Evolutionary conservation across 805 yeast genomes (phyloP).

Genomic region (Lipomyces chichibuensis): DNA sequence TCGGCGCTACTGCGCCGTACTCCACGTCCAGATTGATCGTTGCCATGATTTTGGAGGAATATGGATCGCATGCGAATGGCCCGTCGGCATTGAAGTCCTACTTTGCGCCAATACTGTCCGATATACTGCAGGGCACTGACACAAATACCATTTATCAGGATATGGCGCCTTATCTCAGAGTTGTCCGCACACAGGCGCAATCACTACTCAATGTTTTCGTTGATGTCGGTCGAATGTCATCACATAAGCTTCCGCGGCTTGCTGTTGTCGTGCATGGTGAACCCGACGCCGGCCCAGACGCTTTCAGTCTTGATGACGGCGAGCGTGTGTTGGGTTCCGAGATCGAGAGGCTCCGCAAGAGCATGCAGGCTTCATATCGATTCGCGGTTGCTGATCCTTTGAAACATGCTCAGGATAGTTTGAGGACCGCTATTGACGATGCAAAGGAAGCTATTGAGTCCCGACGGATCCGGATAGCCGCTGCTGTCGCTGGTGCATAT

Average conservation of each 20-base stretch:
- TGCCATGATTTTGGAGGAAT: conserved; percentile 73
- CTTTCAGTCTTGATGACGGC: conserved; percentile 80
- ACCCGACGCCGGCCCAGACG: conserved; percentile 89
- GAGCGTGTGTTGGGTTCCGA: conserved; percentile 66
- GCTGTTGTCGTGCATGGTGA: conserved; percentile 95
- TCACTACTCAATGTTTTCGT: conserved; percentile 78
- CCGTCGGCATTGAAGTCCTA: conserved; percentile 15
- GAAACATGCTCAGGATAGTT: conserved; percentile 76
- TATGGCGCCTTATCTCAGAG: conserved; percentile 79
- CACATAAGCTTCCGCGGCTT: conserved; percentile 72
- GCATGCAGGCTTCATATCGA: conserved; percentile 68
- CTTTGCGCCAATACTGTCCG: conserved; percentile 15
- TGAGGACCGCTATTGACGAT: conserved; percentile 66
- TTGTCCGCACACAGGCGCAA: conserved; percentile 84
- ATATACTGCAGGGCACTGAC: conserved; percentile 16
- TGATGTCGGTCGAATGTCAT: conserved; percentile 72
- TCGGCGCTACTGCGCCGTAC: conserved; percentile 51
- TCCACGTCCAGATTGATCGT: conserved; percentile 79
- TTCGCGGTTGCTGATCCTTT: conserved; percentile 71
- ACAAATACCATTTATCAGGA: conserved; percentile 67
- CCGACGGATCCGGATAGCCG: conserved; percentile 59
- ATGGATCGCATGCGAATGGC: conserved; percentile 14
- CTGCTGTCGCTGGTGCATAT: conserved; percentile 77
- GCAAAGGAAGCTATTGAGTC: conserved; percentile 56
- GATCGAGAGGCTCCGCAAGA: conserved; percentile 64